These are phyloP conservation scores for Glycyrrhiza uralensis DNA, from an alignment of 306 rosid genomes.

Conservation along the genomic window DNA sequence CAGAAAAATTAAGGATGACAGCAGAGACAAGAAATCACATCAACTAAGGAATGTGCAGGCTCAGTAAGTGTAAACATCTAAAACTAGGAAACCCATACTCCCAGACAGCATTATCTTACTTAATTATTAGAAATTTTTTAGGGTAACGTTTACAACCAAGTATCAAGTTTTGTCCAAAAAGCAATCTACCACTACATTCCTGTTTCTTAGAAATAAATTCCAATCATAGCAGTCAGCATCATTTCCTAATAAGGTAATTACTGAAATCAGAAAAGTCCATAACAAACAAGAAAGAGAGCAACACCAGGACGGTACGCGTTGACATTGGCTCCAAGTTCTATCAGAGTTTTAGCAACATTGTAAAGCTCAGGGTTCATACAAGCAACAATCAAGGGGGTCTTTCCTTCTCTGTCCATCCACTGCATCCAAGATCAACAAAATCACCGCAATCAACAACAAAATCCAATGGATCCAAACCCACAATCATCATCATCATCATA, in stretches of 20 bases:
- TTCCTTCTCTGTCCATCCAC: constrained; percentile 78
- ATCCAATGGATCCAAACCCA: constrained; percentile 23
- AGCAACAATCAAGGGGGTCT: constrained; percentile 86
- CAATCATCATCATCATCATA: neutral
- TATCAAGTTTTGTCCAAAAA: neutral
- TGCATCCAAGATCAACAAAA: constrained; percentile 34
- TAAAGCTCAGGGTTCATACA: constrained; percentile 70
- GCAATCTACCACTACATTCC: neutral
- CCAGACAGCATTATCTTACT: neutral
- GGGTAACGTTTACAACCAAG: neutral
- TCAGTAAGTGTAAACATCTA: constrained; percentile 7
- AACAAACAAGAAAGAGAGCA: neutral
- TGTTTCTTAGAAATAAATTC: constrained; percentile 1
- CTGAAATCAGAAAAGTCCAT: neutral
- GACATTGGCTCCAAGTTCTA: constrained; percentile 91
- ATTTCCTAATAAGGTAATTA: neutral
- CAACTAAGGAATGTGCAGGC: constrained; percentile 10
- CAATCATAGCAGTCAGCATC: neutral
- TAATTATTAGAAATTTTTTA: neutral
- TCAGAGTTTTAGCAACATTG: constrained; percentile 66
- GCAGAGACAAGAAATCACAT: constrained; percentile 17
- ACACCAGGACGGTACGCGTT: constrained; percentile 90
- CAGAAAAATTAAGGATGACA: neutral
- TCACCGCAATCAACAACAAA: constrained; percentile 20
- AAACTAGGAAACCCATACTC: neutral